Evolutionary conservation across 371 early-diverging fungal genomes (phyloP), one percentile per base, ranked within the genome.

Genomic region (Batkoa obscura): DNA sequence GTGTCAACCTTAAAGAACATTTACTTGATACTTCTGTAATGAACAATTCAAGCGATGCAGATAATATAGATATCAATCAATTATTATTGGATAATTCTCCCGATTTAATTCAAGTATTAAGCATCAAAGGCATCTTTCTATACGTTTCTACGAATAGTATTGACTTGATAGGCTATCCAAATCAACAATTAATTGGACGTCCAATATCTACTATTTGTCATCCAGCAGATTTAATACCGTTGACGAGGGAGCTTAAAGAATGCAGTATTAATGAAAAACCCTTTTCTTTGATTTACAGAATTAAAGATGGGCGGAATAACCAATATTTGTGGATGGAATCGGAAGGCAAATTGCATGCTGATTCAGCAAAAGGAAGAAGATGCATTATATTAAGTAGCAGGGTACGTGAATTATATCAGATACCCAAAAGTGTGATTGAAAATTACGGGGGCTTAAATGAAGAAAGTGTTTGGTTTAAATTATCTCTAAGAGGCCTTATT

Each of bases 281-380:
- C 23, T 64, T 80, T 52, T 70, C 69, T 57, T 62, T 78, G 13
- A 64, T 78, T 30, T 79, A 71, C 59, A 74, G 83, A 55, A 73
- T 76, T 13, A 64, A 70, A 34, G 68, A 74, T 32, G 72, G 74
- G 59, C 23, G 23, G 23, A 59, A 63, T 39, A 66, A 67, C 36
- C 76, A 76, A 3, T 80, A 78, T 57, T 63, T 75, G 51, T 82
- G 80, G 71, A 55, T 80, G 60, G 83, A 80, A 54, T 70, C 77
- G 15, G 67, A 65, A 52, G 81, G 83, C 31, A 72, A 69, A 15
- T 67, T 72, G 43, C 67, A 75, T 54, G 65, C 72, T 38, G 74
- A 74, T 52, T 72, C 66, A 58, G 64, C 68, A 58, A 80, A 77
- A 57, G 73, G 80, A 23, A 69, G 76, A 30, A 76, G 78, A 56